phyloP scores from a whole-genome alignment of 768 basidiomycete species.

The Collybia mongolica region DNA sequence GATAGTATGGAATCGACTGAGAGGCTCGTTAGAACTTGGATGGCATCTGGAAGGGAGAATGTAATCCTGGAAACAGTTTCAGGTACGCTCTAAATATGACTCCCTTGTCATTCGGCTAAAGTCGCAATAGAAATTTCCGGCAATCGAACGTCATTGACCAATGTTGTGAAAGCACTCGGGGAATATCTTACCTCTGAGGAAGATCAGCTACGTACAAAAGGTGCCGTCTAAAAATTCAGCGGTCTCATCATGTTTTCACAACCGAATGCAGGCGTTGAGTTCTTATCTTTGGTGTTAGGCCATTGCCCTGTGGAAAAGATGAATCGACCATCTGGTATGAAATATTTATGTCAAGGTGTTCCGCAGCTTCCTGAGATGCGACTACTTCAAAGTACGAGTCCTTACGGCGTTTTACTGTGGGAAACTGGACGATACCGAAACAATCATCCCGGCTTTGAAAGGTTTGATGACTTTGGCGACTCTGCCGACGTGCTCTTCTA shows the following conservation, averaged over 20 bases:
- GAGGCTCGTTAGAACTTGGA: constrained; percentile 69
- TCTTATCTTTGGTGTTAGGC: constrained; percentile 72
- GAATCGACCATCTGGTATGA: constrained; percentile 80
- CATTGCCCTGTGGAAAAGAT: constrained; percentile 60
- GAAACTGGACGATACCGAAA: constrained; percentile 85
- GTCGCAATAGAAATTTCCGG: constrained; percentile 41
- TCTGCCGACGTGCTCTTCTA: constrained; percentile 59
- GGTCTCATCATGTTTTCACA: constrained; percentile 2
- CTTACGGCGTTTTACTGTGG: constrained; percentile 80
- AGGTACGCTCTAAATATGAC: constrained; percentile 41
- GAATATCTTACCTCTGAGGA: constrained; percentile 89
- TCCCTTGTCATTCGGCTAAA: constrained; percentile 4
- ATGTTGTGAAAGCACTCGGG: constrained; percentile 83
- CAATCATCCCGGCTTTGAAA: constrained; percentile 76
- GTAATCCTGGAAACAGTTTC: constrained; percentile 58
- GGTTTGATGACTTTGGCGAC: constrained; percentile 70
- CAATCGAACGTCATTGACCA: constrained; percentile 60
- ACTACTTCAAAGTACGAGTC: constrained; percentile 61
- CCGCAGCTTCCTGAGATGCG: constrained; percentile 10
- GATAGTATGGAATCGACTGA: constrained; percentile 33
- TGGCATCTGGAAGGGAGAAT: constrained; percentile 58
- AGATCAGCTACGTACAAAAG: constrained; percentile 74
- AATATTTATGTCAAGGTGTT: not conserved
- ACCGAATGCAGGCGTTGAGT: constrained; percentile 65
- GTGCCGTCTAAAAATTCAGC: constrained; percentile 34